A percentile compares a stretch with the other conserved stretches of the same genome.
These are phyloP conservation scores for Epichloe baconii DNA, from an alignment of 2,329 filamentous ascomycete genomes.

Conservation along the genomic window DNA sequence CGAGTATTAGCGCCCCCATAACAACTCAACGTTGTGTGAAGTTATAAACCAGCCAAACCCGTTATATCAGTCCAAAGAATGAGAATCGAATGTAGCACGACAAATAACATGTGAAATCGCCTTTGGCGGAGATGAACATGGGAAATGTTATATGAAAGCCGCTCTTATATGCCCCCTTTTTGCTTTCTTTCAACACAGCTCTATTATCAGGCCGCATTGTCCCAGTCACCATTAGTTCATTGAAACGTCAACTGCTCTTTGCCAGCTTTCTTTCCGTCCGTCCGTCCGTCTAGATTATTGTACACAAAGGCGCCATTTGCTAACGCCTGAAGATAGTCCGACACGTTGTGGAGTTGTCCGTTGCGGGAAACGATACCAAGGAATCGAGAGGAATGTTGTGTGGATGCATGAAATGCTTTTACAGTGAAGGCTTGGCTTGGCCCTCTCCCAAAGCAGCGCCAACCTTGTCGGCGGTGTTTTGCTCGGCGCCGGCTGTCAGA, in stretches of 20 bases:
- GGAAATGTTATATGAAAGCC: constrained; percentile 6
- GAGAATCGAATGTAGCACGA: constrained; percentile 12
- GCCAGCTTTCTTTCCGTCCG: neutral
- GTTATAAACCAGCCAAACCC: neutral
- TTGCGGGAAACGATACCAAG: neutral
- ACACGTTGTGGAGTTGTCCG: neutral
- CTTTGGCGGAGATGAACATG: constrained; percentile 18
- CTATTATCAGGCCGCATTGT: neutral
- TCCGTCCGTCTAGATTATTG: constrained; percentile 1
- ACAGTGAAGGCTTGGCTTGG: constrained; percentile 38
- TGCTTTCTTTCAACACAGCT: constrained; percentile 2
- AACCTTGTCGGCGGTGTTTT: constrained; percentile 35
- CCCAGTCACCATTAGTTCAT: neutral
- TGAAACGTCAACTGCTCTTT: neutral
- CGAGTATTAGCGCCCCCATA: neutral
- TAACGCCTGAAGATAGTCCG: neutral
- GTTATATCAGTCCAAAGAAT: constrained; percentile 11
- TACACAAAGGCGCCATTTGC: constrained; percentile 2
- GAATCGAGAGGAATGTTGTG: neutral
- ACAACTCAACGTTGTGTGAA: neutral
- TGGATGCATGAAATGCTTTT: constrained; percentile 11
- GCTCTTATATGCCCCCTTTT: constrained; percentile 12
- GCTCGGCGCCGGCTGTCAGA: constrained; percentile 33
- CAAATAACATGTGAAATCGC: constrained; percentile 15
- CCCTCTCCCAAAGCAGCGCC: constrained; percentile 34